phyloP scores from a whole-genome alignment of 2,329 filamentous ascomycete species.

The Zymoseptoria brevis region DNA sequence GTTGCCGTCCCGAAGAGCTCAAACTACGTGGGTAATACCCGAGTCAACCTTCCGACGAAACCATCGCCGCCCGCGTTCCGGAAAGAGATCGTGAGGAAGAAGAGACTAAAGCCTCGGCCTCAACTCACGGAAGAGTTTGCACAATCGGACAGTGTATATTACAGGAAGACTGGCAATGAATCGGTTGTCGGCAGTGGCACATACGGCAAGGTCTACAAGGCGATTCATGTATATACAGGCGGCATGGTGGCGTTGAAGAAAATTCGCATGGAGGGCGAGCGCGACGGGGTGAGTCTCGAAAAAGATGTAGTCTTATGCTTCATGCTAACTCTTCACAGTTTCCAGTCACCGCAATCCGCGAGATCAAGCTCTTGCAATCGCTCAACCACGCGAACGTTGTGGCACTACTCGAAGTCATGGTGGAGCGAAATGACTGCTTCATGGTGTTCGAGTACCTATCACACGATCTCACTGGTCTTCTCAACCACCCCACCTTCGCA shows the following conservation, averaged over 20 bases:
- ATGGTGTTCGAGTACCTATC: constrained; percentile 99
- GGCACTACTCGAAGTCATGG: constrained; percentile 84
- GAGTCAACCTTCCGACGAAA: constrained; percentile 13
- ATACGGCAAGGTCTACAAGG: constrained; percentile 93
- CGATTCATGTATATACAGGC: constrained; percentile 84
- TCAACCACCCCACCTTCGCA: constrained; percentile 89
- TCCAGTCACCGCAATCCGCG: constrained; percentile 80
- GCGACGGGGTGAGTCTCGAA: constrained; percentile 54
- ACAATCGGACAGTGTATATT: constrained; percentile 82
- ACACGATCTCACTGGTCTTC: constrained; percentile 86
- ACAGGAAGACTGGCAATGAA: constrained; percentile 91
- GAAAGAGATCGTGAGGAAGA: constrained; percentile 57
- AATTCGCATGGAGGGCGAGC: constrained; percentile 88
- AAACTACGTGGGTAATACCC: constrained; percentile 28
- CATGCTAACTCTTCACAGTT: constrained; percentile 43
- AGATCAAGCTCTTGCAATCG: constrained; percentile 87
- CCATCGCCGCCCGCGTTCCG: constrained; percentile 18
- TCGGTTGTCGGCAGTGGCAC: constrained; percentile 93
- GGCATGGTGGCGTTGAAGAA: constrained; percentile 77
- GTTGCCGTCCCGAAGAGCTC: constrained; percentile 23
- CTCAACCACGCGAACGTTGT: constrained; percentile 77
- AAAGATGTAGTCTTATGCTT: neutral
- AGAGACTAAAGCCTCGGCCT: constrained; percentile 63
- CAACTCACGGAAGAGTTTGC: constrained; percentile 63
- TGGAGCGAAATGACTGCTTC: constrained; percentile 96